phyloP scores from a whole-genome alignment of 1,284 basidiomycete species.

The Irpex rosettiformis region DNA sequence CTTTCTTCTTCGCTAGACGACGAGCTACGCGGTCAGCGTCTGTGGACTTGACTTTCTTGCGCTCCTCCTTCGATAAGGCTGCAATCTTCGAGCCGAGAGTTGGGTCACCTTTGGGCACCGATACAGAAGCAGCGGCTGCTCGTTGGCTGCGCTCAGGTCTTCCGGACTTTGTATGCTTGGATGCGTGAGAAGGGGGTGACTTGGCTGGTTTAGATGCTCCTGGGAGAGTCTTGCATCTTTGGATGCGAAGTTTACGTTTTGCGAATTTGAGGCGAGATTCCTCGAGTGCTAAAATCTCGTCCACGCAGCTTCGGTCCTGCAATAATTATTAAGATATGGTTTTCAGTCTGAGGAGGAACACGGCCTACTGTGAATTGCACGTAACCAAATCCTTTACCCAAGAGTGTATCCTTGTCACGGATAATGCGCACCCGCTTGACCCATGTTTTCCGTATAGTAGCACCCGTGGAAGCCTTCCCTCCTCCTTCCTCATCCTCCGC shows the following conservation, averaged over 20 bases:
- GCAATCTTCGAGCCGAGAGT: constrained; percentile 73
- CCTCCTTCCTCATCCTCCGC: constrained; percentile 18
- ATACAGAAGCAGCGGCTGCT: constrained; percentile 21
- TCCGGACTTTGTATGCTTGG: constrained; percentile 5
- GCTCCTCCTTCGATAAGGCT: constrained; percentile 78
- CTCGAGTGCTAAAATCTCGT: constrained; percentile 82
- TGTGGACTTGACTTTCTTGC: constrained; percentile 76
- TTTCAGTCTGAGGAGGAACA: neutral
- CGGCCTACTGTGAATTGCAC: constrained; percentile 81
- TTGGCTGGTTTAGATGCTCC: constrained; percentile 30
- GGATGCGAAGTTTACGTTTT: constrained; percentile 84
- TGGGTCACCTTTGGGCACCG: constrained; percentile 76
- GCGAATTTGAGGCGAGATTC: constrained; percentile 78
- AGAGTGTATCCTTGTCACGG: constrained; percentile 88
- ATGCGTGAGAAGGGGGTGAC: constrained; percentile 15
- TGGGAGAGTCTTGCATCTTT: constrained; percentile 72
- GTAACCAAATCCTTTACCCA: constrained; percentile 98
- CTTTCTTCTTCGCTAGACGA: constrained; percentile 86
- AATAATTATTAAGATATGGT: constrained; percentile 7
- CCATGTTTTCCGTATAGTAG: constrained; percentile 50
- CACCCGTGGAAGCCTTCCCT: constrained; percentile 2
- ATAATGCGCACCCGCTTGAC: constrained; percentile 87
- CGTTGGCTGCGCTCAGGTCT: constrained; percentile 6
- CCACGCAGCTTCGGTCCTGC: constrained; percentile 85
- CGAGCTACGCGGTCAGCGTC: constrained; percentile 80